Percentiles rank a stretch among this genome's conserved stretches.
These are phyloP conservation scores for Neoboletus magnificus DNA, from an alignment of 768 basidiomycete species.

Conservation along the genomic window DNA sequence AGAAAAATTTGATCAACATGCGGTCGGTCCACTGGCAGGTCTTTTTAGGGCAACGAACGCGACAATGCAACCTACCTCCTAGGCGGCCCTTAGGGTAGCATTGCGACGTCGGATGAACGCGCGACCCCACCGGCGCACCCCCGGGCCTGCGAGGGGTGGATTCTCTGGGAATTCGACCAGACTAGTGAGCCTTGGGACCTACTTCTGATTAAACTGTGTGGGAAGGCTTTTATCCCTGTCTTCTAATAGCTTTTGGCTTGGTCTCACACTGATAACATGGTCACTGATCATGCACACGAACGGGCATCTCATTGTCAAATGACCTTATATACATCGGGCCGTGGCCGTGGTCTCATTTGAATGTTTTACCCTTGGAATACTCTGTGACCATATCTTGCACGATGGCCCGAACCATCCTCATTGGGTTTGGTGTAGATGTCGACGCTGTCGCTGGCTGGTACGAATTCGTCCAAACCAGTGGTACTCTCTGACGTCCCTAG, in stretches of 20 bases:
- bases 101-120: conserved; percentile 1
- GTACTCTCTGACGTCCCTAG: conserved; percentile 27
- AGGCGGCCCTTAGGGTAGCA: conserved; percentile 23
- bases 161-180: conserved; percentile 20
- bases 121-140: conserved; percentile 9
- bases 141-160: conserved; percentile 7
- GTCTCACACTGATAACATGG: neutral
- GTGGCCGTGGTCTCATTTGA: neutral
- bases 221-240: neutral
- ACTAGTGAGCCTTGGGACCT: neutral
- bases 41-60: conserved; percentile 20
- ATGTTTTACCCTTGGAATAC: neutral
- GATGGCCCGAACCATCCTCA: conserved; percentile 56
- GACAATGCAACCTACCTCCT: conserved; percentile 11
- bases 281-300: neutral
- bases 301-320: neutral
- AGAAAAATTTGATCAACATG: conserved; percentile 1
- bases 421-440: conserved; percentile 69
- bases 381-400: neutral
- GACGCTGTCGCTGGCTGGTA: conserved; percentile 78
- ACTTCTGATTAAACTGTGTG: neutral
- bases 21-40: conserved; percentile 12
- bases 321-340: neutral
- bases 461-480: neutral
- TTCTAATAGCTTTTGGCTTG: neutral